A percentile compares a stretch with the other conserved stretches of the same genome.
phyloP scores from a whole-genome alignment of 1,284 basidiomycete species.

The Microstroma glucosiphilum region DNA sequence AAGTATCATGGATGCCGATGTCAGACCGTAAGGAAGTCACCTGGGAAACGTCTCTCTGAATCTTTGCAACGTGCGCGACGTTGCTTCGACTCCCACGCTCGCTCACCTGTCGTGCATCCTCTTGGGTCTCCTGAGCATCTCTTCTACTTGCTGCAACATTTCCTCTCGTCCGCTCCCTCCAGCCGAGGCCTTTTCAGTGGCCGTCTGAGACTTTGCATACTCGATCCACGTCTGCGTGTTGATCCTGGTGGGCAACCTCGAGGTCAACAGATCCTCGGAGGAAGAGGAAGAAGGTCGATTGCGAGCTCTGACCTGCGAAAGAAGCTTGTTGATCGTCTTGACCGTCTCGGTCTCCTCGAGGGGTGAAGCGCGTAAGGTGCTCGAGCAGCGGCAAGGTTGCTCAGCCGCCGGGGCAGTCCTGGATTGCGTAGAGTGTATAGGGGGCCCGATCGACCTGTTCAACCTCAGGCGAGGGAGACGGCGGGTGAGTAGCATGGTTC shows the following conservation, averaged over 20 bases:
- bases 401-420: too few species aligned
- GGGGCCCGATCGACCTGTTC: too few species aligned
- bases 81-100: too few species aligned
- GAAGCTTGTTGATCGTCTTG: constrained; percentile 4
- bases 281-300: neutral
- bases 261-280: too few species aligned
- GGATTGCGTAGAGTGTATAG: too few species aligned
- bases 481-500: too few species aligned
- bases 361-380: neutral
- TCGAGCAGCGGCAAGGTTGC: too few species aligned
- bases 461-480: too few species aligned
- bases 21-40: too few species aligned
- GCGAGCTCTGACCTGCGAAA: constrained; percentile 5
- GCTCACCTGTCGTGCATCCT: constrained; percentile 38
- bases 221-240: constrained; percentile 5
- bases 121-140: constrained; percentile 26
- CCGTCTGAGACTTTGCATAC: constrained; percentile 1
- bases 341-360: constrained; percentile 9
- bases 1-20: too few species aligned
- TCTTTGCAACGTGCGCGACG: too few species aligned
- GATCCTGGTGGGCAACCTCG: neutral
- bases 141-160: constrained; percentile 2
- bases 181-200: neutral
- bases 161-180: neutral
- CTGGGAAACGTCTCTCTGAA: too few species aligned